phyloP scores from a whole-genome alignment of 2,329 filamentous ascomycete genomes.

The Ceratocystis huliohia region DNA sequence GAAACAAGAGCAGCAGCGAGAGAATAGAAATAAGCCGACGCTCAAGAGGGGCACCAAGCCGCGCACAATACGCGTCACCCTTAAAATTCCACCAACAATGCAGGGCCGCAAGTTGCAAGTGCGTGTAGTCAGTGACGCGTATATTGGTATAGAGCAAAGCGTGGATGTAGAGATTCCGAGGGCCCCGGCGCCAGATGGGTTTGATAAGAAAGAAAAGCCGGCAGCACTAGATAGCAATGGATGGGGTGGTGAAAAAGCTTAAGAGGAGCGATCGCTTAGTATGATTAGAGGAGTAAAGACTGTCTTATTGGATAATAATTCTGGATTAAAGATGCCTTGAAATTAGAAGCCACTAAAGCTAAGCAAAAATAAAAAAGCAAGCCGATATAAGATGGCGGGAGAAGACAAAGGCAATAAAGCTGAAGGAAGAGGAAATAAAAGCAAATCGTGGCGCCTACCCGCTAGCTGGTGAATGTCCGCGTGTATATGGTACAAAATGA shows the following conservation, averaged over 20 bases:
- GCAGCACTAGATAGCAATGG: not conserved
- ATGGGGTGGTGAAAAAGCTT: not conserved
- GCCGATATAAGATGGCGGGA: too few relatives aligned
- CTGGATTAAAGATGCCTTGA: too few relatives aligned
- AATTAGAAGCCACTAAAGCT: too few relatives aligned
- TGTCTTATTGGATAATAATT: too few relatives aligned
- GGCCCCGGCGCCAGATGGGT: constrained; percentile 28
- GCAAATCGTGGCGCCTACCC: too few relatives aligned
- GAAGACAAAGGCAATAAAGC: too few relatives aligned
- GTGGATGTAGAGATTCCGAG: constrained; percentile 41
- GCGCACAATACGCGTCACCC: constrained; percentile 6
- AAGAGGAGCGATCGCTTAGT: not conserved
- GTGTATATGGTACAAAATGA: not conserved
- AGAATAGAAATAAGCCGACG: not conserved
- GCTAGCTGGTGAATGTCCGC: not conserved
- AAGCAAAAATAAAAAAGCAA: too few relatives aligned
- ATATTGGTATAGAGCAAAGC: constrained; percentile 57
- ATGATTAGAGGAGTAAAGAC: not conserved
- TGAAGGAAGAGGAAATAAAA: not conserved
- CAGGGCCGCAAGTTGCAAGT: constrained; percentile 54
- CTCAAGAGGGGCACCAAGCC: constrained; percentile 16
- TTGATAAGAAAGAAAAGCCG: constrained; percentile 19
- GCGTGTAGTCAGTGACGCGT: constrained; percentile 72
- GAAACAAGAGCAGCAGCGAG: not conserved
- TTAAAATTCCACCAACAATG: constrained; percentile 32